phyloP scores from a whole-genome alignment of 805 yeast genomes.

The Grigorovia transvaalensis region DNA sequence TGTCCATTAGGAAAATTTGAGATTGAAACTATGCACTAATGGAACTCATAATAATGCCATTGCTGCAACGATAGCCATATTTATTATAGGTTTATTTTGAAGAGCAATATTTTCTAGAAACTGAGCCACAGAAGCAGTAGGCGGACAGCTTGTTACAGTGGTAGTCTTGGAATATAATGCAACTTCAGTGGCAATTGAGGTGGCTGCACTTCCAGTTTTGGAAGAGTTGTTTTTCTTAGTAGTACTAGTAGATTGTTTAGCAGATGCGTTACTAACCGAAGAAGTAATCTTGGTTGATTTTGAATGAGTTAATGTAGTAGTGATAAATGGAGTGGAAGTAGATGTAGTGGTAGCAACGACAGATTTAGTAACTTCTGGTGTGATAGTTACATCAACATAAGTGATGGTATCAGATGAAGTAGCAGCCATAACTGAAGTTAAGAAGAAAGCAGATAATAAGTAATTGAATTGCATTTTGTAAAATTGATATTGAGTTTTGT shows the following conservation, averaged over 20 bases:
- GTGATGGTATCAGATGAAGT: constrained; percentile 5
- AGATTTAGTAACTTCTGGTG: constrained; percentile 36
- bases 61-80: constrained; percentile 1
- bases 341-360: constrained; percentile 33
- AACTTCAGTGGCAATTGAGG: neutral
- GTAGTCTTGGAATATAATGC: neutral
- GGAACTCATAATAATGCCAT: constrained; percentile 1
- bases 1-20: neutral
- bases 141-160: neutral
- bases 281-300: neutral
- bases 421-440: constrained; percentile 3
- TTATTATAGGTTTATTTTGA: neutral
- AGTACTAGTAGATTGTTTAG: neutral
- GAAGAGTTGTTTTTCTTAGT: neutral
- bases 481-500: neutral
- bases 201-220: neutral
- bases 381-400: constrained; percentile 38
- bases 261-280: neutral
- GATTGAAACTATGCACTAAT: no score
- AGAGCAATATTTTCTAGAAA: constrained; percentile 2
- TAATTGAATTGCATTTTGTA: constrained; percentile 6
- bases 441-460: constrained; percentile 2
- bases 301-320: constrained; percentile 19
- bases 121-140: constrained; percentile 2
- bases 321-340: constrained; percentile 31